These are phyloP conservation scores for Rhynchospora tenuis DNA, from an alignment of 176 grass and related monocot species.

Conservation along the genomic window DNA sequence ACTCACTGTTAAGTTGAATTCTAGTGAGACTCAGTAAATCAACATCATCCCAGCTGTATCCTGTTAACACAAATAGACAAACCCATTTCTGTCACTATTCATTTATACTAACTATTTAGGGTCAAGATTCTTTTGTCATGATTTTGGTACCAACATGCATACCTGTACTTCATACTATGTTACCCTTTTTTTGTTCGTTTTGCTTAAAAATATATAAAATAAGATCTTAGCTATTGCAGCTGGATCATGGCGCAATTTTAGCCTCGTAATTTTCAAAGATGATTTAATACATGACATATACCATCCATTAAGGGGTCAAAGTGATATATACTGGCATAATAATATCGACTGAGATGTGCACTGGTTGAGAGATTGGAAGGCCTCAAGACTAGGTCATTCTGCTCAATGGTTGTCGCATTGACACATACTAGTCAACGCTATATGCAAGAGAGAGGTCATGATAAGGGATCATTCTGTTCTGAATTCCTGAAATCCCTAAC, in stretches of 20 bases:
- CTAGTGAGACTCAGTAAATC: background rate
- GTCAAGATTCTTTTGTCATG: background rate
- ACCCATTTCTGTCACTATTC: background rate
- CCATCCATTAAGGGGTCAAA: too few species aligned
- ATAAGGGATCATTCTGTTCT: background rate
- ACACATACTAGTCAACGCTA: background rate
- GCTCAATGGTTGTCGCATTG: background rate
- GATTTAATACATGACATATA: background rate
- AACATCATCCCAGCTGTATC: slow-evolving; percentile 18
- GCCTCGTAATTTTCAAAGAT: background rate
- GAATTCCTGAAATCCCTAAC: background rate
- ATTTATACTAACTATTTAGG: background rate
- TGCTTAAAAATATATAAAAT: background rate
- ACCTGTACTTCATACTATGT: background rate
- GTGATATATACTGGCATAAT: background rate
- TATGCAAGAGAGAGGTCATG: background rate
- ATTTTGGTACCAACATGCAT: background rate
- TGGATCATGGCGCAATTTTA: background rate
- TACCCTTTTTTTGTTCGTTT: background rate
- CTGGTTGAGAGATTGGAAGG: background rate
- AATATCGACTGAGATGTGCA: background rate
- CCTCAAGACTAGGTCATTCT: background rate
- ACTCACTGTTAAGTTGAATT: background rate
- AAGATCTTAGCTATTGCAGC: background rate
- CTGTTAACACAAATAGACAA: background rate